Percentiles rank a stretch among this genome's conserved stretches.
phyloP scores from a whole-genome alignment of 2,329 filamentous ascomycete genomes.

The Metarhizium robertsii region DNA sequence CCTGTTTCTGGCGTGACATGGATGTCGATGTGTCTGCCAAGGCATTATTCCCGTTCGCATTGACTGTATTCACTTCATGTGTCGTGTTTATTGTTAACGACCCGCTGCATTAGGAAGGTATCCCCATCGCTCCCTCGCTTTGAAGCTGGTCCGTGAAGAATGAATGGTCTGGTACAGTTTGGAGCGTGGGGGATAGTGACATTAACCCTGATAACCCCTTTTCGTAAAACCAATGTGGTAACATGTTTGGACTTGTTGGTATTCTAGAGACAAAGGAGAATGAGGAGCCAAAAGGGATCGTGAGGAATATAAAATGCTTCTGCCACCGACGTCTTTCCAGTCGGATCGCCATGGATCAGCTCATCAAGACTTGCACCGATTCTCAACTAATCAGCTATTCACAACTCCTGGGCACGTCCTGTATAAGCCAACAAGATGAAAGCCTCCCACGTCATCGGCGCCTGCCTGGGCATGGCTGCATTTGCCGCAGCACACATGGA shows the following conservation, averaged over 20 bases:
- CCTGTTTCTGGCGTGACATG: too few species aligned
- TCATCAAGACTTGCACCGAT: neutral
- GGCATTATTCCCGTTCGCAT: neutral
- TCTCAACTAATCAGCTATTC: neutral
- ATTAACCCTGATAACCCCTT: neutral
- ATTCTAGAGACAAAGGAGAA: neutral
- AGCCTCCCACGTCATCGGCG: neutral
- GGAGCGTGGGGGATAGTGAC: neutral
- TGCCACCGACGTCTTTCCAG: neutral
- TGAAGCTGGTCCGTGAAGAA: neutral
- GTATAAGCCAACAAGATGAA: neutral
- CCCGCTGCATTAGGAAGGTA: neutral
- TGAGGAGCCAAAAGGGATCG: neutral
- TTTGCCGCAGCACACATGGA: slow-evolving; percentile 18
- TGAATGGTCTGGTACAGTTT: neutral
- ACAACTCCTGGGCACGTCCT: too few species aligned
- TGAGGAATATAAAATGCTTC: neutral
- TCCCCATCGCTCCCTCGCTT: neutral
- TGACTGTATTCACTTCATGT: neutral
- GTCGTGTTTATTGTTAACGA: neutral
- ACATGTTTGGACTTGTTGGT: neutral
- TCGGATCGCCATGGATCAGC: neutral
- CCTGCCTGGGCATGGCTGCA: neutral
- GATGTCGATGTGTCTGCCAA: too few species aligned
- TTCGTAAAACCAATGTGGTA: neutral